These are phyloP conservation scores for Endoconidiophora polonica DNA, from an alignment of 2,329 filamentous ascomycete genomes.

Conservation along the genomic window DNA sequence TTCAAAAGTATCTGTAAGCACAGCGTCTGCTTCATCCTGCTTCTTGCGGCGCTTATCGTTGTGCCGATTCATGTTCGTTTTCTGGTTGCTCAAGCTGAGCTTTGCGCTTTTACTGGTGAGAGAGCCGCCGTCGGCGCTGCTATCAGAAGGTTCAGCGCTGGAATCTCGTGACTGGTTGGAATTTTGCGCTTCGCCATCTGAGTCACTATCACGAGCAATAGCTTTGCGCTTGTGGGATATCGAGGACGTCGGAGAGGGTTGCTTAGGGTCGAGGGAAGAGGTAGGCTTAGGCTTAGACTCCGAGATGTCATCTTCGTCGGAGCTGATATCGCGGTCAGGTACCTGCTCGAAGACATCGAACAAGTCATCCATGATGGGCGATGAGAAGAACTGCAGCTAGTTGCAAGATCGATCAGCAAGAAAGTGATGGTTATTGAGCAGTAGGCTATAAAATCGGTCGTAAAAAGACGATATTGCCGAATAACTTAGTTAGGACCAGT, in stretches of 20 bases:
- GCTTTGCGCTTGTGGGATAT: conserved; percentile 16
- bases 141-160: conserved; percentile 19
- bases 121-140: conserved; percentile 26
- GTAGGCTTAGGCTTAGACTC: not conserved
- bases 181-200: not conserved
- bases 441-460: not conserved
- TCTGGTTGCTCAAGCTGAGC: not conserved
- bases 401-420: not conserved
- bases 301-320: conserved; percentile 24
- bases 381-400: not conserved
- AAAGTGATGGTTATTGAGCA: not conserved
- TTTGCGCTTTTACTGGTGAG: conserved; percentile 25
- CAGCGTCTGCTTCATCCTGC: conserved; percentile 47
- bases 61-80: conserved; percentile 18
- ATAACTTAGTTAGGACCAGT: too few relatives aligned
- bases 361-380: conserved; percentile 50
- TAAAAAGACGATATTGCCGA: too few relatives aligned
- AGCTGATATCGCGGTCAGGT: conserved; percentile 26
- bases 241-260: not conserved
- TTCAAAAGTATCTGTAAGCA: conserved; percentile 86
- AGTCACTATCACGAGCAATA: conserved; percentile 1
- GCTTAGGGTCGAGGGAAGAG: not conserved
- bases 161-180: conserved; percentile 14
- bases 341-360: conserved; percentile 69
- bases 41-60: conserved; percentile 44